These are phyloP conservation scores for Suillus variegatus DNA, from an alignment of 768 basidiomycete species.

Conservation along the genomic window DNA sequence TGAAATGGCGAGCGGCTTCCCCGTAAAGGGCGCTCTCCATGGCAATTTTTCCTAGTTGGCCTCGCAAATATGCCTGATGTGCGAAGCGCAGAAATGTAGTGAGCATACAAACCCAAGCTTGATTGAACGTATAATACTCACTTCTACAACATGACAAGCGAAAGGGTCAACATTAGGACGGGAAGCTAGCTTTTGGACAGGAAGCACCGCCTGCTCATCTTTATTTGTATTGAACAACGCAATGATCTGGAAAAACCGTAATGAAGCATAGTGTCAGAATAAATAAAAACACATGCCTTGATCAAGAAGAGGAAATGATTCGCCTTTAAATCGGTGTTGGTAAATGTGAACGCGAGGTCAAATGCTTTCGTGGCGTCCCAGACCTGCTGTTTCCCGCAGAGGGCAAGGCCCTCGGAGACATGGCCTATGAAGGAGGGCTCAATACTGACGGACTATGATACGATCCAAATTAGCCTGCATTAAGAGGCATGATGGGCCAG, in stretches of 20 bases:
- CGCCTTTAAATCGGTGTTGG: not conserved
- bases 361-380: not conserved
- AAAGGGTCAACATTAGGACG: not conserved
- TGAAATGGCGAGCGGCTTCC: not conserved
- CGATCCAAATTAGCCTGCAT: not conserved
- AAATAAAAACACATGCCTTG: not conserved
- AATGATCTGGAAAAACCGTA: not conserved
- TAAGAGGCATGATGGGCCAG: not conserved
- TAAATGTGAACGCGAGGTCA: not conserved
- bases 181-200: not conserved
- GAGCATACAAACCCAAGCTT: not conserved
- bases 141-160: not conserved
- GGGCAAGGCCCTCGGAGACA: not conserved
- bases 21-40: not conserved
- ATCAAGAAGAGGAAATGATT: not conserved
- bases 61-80: not conserved
- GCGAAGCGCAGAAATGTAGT: not conserved
- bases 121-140: not conserved
- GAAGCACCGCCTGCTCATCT: not conserved
- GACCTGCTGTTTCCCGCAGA: not conserved
- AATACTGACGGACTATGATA: not conserved
- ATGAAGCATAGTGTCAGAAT: not conserved
- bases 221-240: not conserved
- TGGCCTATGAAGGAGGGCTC: not conserved
- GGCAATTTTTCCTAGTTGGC: not conserved